Percentiles rank a stretch among this genome's conserved stretches.
phyloP scores from a whole-genome alignment of 176 grass and related monocot species.

The Hordeum marinum region DNA sequence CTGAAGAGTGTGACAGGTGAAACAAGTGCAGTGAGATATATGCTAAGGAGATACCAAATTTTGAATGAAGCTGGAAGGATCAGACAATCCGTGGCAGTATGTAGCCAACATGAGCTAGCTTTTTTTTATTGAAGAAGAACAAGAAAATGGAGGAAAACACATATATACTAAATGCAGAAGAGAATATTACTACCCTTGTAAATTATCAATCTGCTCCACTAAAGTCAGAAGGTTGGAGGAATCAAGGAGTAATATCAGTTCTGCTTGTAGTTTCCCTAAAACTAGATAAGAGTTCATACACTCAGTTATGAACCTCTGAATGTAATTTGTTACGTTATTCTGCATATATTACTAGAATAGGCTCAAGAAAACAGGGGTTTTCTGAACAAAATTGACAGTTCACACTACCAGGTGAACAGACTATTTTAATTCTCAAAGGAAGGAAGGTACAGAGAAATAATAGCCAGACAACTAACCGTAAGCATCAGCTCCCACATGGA shows the following conservation, averaged over 20 bases:
- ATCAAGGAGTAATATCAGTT: too few species aligned
- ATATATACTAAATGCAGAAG: background rate
- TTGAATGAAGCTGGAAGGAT: background rate
- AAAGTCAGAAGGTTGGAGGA: background rate
- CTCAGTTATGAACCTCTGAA: background rate
- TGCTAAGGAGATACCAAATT: background rate
- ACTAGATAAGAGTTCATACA: background rate
- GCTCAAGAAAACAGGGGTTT: background rate
- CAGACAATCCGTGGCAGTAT: background rate
- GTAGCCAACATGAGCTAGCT: background rate
- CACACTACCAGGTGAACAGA: background rate
- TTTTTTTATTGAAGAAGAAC: background rate
- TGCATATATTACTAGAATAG: background rate
- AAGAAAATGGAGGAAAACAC: background rate
- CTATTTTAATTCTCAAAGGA: background rate
- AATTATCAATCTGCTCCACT: background rate
- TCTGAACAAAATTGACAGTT: background rate
- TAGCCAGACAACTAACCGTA: conserved; percentile 55
- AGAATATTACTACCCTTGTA: background rate
- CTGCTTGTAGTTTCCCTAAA: background rate
- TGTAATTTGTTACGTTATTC: background rate
- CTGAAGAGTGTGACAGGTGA: background rate
- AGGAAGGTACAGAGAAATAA: background rate
- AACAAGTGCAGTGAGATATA: background rate
- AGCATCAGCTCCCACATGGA: conserved; percentile 93